Conservation (phyloP, 129 eudicot species). For the Helichrysum umbraculigerum region DNA sequence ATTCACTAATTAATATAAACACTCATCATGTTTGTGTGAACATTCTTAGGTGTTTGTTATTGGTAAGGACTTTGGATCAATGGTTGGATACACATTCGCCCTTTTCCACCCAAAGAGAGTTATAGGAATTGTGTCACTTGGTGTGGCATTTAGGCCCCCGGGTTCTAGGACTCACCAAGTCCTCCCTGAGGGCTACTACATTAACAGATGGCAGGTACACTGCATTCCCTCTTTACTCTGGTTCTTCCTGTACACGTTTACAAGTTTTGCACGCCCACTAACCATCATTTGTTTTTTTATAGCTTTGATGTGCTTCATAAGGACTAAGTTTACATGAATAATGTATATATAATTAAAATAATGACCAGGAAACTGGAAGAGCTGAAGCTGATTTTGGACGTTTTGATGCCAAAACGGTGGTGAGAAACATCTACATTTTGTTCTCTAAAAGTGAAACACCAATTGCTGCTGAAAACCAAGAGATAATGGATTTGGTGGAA, state of each 20-base stretch:
- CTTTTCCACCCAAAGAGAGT: conserved; percentile 35
- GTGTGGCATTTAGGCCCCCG: conserved; percentile 41
- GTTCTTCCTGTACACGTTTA: too few species aligned
- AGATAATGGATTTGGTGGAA: conserved; percentile 61
- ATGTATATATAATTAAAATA: too few species aligned
- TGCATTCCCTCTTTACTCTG: too few species aligned
- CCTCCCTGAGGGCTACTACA: conserved; percentile 51
- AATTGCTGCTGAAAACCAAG: conserved; percentile 45
- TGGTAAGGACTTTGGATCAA: conserved; percentile 51
- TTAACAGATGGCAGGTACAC: conserved; percentile 46
- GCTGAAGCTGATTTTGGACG: conserved; percentile 65
- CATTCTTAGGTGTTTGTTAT: conserved; percentile 36
- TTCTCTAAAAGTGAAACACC: conserved; percentile 55
- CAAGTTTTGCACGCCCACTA: too few species aligned
- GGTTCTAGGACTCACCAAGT: not conserved
- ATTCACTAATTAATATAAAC: too few species aligned
- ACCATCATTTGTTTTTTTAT: too few species aligned
- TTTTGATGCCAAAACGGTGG: conserved; percentile 47
- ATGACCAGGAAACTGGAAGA: conserved; percentile 49
- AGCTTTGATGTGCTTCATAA: too few species aligned
- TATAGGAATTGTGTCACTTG: conserved; percentile 40
- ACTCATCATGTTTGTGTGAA: too few species aligned
- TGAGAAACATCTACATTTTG: conserved; percentile 48
- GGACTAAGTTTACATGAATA: too few species aligned
- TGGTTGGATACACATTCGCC: conserved; percentile 34